Evolutionary conservation across 2,329 filamentous ascomycete species (phyloP), one percentile per base, ranked within the genome.

Genomic region (Claviceps fusiformis): DNA sequence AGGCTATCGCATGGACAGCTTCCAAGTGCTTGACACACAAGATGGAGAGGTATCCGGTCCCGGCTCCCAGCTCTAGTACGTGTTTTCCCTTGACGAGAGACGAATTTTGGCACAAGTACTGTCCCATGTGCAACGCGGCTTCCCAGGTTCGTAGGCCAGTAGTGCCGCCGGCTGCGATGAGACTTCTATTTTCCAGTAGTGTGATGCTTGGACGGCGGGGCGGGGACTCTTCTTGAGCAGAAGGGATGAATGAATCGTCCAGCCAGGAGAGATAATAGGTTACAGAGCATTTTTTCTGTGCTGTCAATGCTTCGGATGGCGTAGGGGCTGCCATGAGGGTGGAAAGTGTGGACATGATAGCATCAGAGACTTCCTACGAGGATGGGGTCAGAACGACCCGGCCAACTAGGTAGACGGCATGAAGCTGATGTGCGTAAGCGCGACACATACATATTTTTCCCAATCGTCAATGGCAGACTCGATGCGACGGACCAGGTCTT

Each of bases 121-220:
- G 77, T 1, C 85, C 85, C 0, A 92, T 74, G 61, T 89, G 85
- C 9, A 92, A 71, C 1, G 86, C 82, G 1, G 87, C 87, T 66
- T 92, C 88, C 88, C 87, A 93, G 0, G 88, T 92, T 39, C 87
- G 79, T 29, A 87, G 75, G 1, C 87, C 87, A 0, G 87, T 92
- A 0, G 86, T 90, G 1, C 86, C 86, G 0, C 76, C 77, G 2
- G 83, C 83, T 1, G 86, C 82, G 50, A 92, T 80, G 33, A 91
- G 75, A 35, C 78, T 77, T 3, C 82, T 79, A 37, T 83, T 82
- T 69, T 91, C 87, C 15, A 87, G 75, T 1, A 90, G 71, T 1
- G 82, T 86, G 55, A 90, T 77, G 33, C 59, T 51, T 9, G 57
- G 59, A n/a, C 33, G 27, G 19, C 7, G 43, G 44, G 56, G 52